Evolutionary conservation across 1,284 basidiomycete species (phyloP), one percentile per base, ranked within the genome.

Genomic region (Sporisorium exsertum): DNA sequence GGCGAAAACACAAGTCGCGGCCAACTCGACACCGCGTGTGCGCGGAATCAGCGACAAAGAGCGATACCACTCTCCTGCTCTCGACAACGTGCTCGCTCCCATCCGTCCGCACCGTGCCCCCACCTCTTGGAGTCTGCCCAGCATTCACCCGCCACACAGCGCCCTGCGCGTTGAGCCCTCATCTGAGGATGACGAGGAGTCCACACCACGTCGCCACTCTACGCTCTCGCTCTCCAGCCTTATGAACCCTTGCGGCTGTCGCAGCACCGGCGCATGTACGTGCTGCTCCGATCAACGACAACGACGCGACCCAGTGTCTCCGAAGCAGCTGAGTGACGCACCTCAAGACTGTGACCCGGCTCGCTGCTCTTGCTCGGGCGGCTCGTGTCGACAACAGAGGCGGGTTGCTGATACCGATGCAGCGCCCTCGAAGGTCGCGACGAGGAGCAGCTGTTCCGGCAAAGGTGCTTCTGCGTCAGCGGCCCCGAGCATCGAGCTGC

Each of bases 191-290:
- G 22, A 27, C 5, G 45, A 61, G 13, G 45, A 59, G 10, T 15
- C 20, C 2, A 20, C 22, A 7, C 59, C 58, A 40, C 59, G 63
- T 27, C 63, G 67, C 9, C 54, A 51, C 24, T 63, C 72, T 13
- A 75, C 77, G 13, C 68, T 79, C 7, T 79, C 78, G 26, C 77
- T 82, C 3, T 74, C 76, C 10, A 74, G 64, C 27, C 64, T 82
- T 33, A 77, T 82, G 64, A 82, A 82, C 29, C 81, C 81, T 10
- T 81, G 81, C 43, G 64, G 59, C 10, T 82, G 80, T 35, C 65
- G 76, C 49, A 68, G 64, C 49, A 61, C 67, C 9, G 64, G 73
- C 12, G 35, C 67, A 10, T 79, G 77, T 32, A 59, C 55, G 0
- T 79, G 77, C 56, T 81, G 79, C 52, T 64, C 56, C 9, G 59